Conservation (phyloP, 73 alveolate genomes). For the Symbiodinium pilosum region DNA sequence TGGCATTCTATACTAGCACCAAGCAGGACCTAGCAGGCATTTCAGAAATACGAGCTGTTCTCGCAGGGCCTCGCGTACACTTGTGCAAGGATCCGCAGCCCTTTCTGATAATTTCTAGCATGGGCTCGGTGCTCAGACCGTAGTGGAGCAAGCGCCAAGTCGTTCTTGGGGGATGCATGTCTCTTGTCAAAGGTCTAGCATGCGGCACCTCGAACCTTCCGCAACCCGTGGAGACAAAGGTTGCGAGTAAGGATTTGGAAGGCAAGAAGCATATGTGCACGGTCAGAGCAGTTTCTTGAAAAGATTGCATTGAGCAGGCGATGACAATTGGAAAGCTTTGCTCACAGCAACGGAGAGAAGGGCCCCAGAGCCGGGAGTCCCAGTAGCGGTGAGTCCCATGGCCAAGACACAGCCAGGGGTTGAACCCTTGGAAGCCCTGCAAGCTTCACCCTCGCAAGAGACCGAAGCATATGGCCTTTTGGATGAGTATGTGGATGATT, state of each 20-base stretch:
- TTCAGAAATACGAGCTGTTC: too few species aligned
- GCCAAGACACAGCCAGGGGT: neutral
- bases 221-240: neutral
- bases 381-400: neutral
- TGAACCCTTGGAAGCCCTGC: neutral
- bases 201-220: slow-evolving; percentile 71
- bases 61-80: too few species aligned
- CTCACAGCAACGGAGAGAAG: slow-evolving; percentile 30
- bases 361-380: neutral
- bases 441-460: neutral
- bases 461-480: slow-evolving; percentile 48
- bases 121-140: neutral
- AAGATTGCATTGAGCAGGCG: neutral
- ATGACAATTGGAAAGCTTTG: slow-evolving; percentile 83
- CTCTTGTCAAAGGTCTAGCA: slow-evolving; percentile 81
- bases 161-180: too few species aligned
- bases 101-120: too few species aligned
- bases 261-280: neutral
- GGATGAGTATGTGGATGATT: slow-evolving; percentile 66
- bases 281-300: too few species aligned
- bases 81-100: too few species aligned
- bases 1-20: too few species aligned
- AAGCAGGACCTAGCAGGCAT: too few species aligned
- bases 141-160: too few species aligned
- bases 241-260: neutral